Percentiles rank a stretch among this genome's conserved stretches.
phyloP scores from a whole-genome alignment of 257 asterid genomes.

The Petunia axillaris region DNA sequence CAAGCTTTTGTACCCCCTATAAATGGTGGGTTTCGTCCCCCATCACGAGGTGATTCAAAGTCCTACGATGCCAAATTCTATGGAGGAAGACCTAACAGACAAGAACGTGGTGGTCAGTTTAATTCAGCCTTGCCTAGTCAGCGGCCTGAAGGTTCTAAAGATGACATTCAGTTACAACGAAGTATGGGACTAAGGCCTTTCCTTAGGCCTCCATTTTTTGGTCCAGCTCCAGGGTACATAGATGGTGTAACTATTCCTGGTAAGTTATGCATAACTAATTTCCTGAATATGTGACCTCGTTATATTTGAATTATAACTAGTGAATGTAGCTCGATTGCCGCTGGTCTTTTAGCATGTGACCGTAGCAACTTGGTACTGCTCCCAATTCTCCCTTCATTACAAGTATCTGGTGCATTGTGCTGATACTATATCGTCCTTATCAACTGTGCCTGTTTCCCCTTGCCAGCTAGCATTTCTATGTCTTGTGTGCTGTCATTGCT shows the following conservation, averaged over 20 bases:
- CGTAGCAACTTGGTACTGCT: background rate
- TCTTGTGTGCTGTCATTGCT: constrained; percentile 18
- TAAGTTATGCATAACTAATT: constrained; percentile 30
- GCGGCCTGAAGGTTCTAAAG: constrained; percentile 53
- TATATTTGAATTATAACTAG: background rate
- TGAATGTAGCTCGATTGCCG: background rate
- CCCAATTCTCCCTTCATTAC: constrained; percentile 7
- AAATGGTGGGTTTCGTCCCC: constrained; percentile 59
- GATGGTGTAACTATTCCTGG: constrained; percentile 67
- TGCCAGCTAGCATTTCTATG: background rate
- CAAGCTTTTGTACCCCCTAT: constrained; percentile 53
- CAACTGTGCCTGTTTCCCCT: background rate
- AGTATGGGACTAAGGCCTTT: constrained; percentile 68
- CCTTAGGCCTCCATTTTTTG: constrained; percentile 54
- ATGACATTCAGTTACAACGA: constrained; percentile 55
- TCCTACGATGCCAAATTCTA: constrained; percentile 50
- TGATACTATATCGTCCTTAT: constrained; percentile 10
- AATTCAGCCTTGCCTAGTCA: constrained; percentile 52
- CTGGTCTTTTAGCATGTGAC: background rate
- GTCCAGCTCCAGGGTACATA: constrained; percentile 53
- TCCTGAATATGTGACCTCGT: background rate
- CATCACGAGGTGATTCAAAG: constrained; percentile 43
- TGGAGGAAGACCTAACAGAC: constrained; percentile 53
- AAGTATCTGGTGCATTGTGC: background rate
- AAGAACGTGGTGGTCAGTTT: constrained; percentile 49